phyloP scores from a whole-genome alignment of 169 alveolate species.

The Theileria parva region DNA sequence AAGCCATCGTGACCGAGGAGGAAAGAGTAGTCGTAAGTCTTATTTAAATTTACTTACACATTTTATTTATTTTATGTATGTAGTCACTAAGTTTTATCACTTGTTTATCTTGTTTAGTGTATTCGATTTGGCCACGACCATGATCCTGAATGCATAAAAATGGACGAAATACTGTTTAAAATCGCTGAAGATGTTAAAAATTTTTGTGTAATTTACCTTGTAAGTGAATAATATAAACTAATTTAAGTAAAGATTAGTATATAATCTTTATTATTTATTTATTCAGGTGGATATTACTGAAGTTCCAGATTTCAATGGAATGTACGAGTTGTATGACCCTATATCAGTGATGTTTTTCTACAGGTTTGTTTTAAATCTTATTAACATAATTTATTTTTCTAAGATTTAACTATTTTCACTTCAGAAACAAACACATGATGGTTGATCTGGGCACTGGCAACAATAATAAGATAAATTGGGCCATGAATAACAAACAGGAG shows the following conservation, averaged over 20 bases:
- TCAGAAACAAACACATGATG: constrained; percentile 97
- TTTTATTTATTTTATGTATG: neutral
- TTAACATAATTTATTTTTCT: neutral
- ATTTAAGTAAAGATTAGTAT: constrained; percentile 16
- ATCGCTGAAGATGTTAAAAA: constrained; percentile 94
- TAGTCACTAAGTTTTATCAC: neutral
- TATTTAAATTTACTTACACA: neutral
- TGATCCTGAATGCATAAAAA: constrained; percentile 96
- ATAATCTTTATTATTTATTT: neutral
- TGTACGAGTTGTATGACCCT: constrained; percentile 98
- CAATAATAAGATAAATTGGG: constrained; percentile 97
- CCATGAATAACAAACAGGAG: constrained; percentile 95
- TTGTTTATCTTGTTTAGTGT: constrained; percentile 62
- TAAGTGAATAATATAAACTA: constrained; percentile 37
- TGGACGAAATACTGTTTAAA: constrained; percentile 95
- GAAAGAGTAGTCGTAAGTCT: constrained; percentile 89
- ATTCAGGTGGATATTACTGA: constrained; percentile 90
- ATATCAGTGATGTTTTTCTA: constrained; percentile 98
- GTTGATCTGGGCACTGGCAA: constrained; percentile 99
- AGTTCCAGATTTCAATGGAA: constrained; percentile 98
- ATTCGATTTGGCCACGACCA: constrained; percentile 98
- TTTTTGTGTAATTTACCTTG: constrained; percentile 95
- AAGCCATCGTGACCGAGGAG: constrained; percentile 96
- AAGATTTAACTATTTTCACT: constrained; percentile 1
- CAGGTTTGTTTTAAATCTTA: constrained; percentile 52